Conservation (phyloP, 768 basidiomycete species). For the Leccinellum luteum region DNA sequence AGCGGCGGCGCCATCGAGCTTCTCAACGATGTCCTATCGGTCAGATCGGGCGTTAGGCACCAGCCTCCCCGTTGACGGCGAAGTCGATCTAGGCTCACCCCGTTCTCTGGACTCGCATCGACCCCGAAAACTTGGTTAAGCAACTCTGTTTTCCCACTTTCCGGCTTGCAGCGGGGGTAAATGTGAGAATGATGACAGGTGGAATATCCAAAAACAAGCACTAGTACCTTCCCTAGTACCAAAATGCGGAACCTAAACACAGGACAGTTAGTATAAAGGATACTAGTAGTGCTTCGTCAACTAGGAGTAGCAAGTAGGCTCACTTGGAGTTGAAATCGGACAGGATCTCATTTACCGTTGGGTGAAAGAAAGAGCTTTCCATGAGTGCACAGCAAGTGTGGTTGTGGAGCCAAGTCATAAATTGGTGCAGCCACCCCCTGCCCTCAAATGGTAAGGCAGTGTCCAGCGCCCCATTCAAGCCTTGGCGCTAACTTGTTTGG, state of each 20-base stretch:
- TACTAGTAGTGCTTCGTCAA: too few relatives aligned
- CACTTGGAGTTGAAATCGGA: background rate
- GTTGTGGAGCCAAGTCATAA: background rate
- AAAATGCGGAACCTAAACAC: conserved; percentile 1
- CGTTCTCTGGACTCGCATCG: background rate
- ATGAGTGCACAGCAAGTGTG: background rate
- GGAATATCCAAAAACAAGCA: background rate
- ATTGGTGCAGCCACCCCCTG: too few relatives aligned
- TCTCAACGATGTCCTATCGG: background rate
- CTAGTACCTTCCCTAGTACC: conserved; percentile 7
- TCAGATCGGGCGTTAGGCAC: background rate
- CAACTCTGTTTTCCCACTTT: conserved; percentile 3
- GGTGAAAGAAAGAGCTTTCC: background rate
- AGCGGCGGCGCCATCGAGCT: background rate
- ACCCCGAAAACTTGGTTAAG: conserved; percentile 4
- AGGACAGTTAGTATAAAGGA: background rate
- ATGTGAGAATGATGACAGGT: background rate
- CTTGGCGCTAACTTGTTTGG: background rate
- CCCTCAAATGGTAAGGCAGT: background rate
- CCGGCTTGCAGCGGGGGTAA: background rate
- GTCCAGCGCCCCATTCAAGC: background rate
- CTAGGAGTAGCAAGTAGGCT: background rate
- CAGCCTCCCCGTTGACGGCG: background rate
- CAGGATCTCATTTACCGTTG: background rate
- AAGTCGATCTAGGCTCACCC: background rate